Percentiles rank a stretch among this genome's conserved stretches.
Conservation (phyloP, 2,329 filamentous ascomycete genomes). For the Monosporascus sp. region DNA sequence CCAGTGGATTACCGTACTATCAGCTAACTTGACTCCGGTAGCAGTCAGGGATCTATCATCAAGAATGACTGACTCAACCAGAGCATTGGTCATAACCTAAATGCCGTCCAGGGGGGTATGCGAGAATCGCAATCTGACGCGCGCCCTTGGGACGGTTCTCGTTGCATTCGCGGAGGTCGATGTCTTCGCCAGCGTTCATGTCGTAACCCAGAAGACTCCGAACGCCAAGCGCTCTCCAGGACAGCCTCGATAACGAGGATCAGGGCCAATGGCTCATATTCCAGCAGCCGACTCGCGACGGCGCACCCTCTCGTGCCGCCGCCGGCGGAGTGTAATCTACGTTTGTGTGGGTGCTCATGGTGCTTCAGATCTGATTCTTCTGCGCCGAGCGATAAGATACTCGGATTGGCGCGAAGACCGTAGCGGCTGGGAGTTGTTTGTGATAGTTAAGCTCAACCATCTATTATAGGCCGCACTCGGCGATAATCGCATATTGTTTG, state of each 20-base stretch:
- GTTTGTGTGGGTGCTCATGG: too few relatives aligned
- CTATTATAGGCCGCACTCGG: too few relatives aligned
- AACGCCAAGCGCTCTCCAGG: slow-evolving; percentile 29
- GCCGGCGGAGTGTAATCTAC: slow-evolving; percentile 14
- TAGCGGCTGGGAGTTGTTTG: too few relatives aligned
- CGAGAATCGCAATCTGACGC: slow-evolving; percentile 10
- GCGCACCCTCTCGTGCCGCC: slow-evolving; percentile 14
- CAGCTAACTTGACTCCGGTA: slow-evolving; percentile 7
- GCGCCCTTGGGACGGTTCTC: slow-evolving; percentile 15
- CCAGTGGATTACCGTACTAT: slow-evolving; percentile 9
- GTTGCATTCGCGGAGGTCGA: slow-evolving; percentile 19
- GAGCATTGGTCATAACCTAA: slow-evolving; percentile 11
- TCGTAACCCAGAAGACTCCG: slow-evolving; percentile 8
- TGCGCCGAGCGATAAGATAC: too few relatives aligned
- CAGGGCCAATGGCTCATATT: slow-evolving; percentile 8
- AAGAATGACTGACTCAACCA: slow-evolving; percentile 11
- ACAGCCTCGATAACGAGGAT: slow-evolving; percentile 22
- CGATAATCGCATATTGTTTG: too few relatives aligned
- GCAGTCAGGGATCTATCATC: slow-evolving; percentile 4
- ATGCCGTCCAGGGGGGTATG: slow-evolving; percentile 8
- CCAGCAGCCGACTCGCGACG: slow-evolving; percentile 11
- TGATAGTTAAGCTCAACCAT: too few relatives aligned
- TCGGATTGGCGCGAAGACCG: too few relatives aligned
- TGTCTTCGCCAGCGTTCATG: slow-evolving; percentile 13
- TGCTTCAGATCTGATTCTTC: too few relatives aligned